Conservation (phyloP, 2,329 filamentous ascomycete species). For the Clarireedia sp. region DNA sequence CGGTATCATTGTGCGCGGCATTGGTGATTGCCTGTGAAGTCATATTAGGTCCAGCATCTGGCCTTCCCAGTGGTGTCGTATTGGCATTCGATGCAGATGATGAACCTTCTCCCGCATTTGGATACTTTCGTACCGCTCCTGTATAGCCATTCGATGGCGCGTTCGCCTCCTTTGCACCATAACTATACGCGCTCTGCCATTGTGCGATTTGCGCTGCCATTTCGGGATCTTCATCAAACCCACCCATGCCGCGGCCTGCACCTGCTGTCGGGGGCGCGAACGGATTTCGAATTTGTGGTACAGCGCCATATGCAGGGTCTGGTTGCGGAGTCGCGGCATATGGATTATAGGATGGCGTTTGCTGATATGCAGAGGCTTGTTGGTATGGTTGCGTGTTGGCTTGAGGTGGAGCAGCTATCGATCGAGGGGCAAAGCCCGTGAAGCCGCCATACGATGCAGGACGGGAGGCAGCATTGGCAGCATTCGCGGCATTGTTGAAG, state of each 20-base stretch:
- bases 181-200: slow-evolving; percentile 79
- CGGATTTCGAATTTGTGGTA: slow-evolving; percentile 71
- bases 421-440: slow-evolving; percentile 51
- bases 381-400: slow-evolving; percentile 17
- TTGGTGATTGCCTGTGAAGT: slow-evolving; percentile 56
- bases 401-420: slow-evolving; percentile 39
- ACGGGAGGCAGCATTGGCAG: slow-evolving; percentile 18
- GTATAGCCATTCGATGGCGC: slow-evolving; percentile 23
- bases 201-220: slow-evolving; percentile 88
- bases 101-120: slow-evolving; percentile 34
- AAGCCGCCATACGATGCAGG: slow-evolving; percentile 31
- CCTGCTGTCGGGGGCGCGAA: slow-evolving; percentile 58
- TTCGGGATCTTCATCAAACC: slow-evolving; percentile 59
- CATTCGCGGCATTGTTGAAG: slow-evolving; percentile 12
- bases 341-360: slow-evolving; percentile 18
- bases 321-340: slow-evolving; percentile 18
- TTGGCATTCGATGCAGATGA: slow-evolving; percentile 39
- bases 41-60: slow-evolving; percentile 57
- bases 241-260: slow-evolving; percentile 29
- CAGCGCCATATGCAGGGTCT: slow-evolving; percentile 38
- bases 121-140: slow-evolving; percentile 27
- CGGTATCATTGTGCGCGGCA: slow-evolving; percentile 39
- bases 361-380: slow-evolving; percentile 19
- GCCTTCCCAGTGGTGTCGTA: slow-evolving; percentile 34
- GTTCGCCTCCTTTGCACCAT: slow-evolving; percentile 49